These are phyloP conservation scores for Silene uniflora DNA, from an alignment of 148 eudicot genomes.

Conservation along the genomic window DNA sequence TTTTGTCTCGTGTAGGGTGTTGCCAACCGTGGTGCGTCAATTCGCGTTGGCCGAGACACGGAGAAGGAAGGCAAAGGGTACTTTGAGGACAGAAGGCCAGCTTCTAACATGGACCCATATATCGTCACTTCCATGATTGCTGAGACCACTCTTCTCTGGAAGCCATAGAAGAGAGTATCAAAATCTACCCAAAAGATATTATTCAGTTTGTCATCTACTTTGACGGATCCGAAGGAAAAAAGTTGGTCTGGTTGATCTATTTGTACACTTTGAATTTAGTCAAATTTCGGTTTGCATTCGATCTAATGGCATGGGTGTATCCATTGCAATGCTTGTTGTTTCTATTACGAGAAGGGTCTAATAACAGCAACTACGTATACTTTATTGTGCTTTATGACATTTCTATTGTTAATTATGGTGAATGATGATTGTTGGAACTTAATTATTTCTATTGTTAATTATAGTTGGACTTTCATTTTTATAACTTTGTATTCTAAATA, in stretches of 20 bases:
- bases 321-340: slow-evolving; percentile 7
- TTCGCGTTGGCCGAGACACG: slow-evolving; percentile 67
- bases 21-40: slow-evolving; percentile 70
- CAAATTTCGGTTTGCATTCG: slow-evolving; percentile 5
- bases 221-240: neutral
- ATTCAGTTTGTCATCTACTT: neutral
- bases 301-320: neutral
- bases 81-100: slow-evolving; percentile 67
- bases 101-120: slow-evolving; percentile 72
- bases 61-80: slow-evolving; percentile 60
- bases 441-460: neutral
- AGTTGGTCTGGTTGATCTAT: neutral
- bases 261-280: neutral
- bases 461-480: neutral
- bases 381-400: neutral
- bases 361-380: neutral
- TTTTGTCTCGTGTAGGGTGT: slow-evolving; percentile 41
- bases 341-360: neutral
- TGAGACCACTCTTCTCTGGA: slow-evolving; percentile 59
- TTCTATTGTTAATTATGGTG: neutral
- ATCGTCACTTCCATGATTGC: slow-evolving; percentile 59
- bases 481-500: too few relatives aligned
- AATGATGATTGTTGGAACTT: slow-evolving; percentile 3
- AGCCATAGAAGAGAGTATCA: slow-evolving; percentile 23
- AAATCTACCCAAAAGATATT: neutral